Evolutionary conservation across 2,329 filamentous ascomycete genomes (phyloP).

Genomic region (Colletotrichum aenigma): DNA sequence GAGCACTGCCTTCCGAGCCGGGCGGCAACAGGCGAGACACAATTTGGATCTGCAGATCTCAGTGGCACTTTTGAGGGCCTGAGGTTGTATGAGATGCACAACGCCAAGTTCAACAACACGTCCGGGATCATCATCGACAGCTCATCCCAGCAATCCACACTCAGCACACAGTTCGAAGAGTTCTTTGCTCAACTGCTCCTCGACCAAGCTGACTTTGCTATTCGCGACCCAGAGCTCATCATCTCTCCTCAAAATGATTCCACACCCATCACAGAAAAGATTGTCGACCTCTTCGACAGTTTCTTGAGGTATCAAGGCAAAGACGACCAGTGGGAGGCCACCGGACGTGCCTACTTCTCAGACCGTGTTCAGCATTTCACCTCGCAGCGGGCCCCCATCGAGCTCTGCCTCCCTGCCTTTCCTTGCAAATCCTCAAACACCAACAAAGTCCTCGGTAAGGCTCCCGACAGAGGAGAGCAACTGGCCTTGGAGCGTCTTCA

Average conservation of each 20-base stretch:
- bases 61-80: neutral
- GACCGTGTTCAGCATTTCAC: conserved; percentile 26
- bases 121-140: neutral
- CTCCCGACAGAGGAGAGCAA: conserved; percentile 38
- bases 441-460: conserved; percentile 33
- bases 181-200: conserved; percentile 10
- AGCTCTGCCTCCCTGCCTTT: conserved; percentile 40
- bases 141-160: neutral
- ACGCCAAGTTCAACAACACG: neutral
- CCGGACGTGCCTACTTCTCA: conserved; percentile 25
- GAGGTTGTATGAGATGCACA: conserved; percentile 6
- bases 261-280: neutral
- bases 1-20: neutral
- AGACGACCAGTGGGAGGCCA: conserved; percentile 25
- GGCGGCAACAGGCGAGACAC: neutral
- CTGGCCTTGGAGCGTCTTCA: conserved; percentile 35
- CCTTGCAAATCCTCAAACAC: conserved; percentile 43
- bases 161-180: neutral
- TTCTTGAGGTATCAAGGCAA: conserved; percentile 25
- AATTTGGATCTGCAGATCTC: neutral
- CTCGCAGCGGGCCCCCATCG: conserved; percentile 21
- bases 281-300: conserved; percentile 26
- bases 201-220: conserved; percentile 13
- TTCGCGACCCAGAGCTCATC: neutral
- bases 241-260: neutral